Conservation (phyloP, 2,329 filamentous ascomycete genomes). For the Cryoendolithus antarcticus region DNA sequence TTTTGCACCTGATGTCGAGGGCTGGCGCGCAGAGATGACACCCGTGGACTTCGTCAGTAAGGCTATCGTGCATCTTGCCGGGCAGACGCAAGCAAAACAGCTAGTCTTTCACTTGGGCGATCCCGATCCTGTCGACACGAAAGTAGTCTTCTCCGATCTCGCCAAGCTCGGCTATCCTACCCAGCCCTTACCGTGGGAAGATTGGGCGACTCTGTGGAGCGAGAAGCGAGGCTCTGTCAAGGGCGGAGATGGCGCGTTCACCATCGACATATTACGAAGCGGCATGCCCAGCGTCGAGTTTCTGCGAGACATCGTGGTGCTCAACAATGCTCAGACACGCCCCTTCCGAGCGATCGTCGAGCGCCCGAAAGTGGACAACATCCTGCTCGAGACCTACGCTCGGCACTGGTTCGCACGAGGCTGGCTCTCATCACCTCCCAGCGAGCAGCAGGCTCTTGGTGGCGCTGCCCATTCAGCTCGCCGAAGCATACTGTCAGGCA, state of each 20-base stretch:
- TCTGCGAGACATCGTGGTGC: conserved; percentile 56
- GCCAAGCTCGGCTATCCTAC: conserved; percentile 59
- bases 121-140: conserved; percentile 55
- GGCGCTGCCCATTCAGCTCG: conserved; percentile 33
- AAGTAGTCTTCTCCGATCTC: conserved; percentile 52
- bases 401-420: conserved; percentile 71
- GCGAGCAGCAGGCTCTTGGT: conserved; percentile 34
- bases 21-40: conserved; percentile 74
- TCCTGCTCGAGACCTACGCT: conserved; percentile 64
- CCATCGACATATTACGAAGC: conserved; percentile 64
- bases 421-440: conserved; percentile 56
- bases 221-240: conserved; percentile 54
- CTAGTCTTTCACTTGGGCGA: conserved; percentile 64
- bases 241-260: conserved; percentile 59
- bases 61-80: conserved; percentile 57
- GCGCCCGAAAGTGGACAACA: conserved; percentile 55
- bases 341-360: conserved; percentile 47
- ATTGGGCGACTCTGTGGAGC: conserved; percentile 64
- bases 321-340: conserved; percentile 57
- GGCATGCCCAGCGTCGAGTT: conserved; percentile 69
- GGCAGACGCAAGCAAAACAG: conserved; percentile 50
- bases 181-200: conserved; percentile 52
- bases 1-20: conserved; percentile 55
- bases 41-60: conserved; percentile 71
- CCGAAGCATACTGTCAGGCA: conserved; percentile 51